Evolutionary conservation across 78 protist genomes (phyloP), one percentile per base, ranked within the genome.

Genomic region (Goniomonas avonlea): DNA sequence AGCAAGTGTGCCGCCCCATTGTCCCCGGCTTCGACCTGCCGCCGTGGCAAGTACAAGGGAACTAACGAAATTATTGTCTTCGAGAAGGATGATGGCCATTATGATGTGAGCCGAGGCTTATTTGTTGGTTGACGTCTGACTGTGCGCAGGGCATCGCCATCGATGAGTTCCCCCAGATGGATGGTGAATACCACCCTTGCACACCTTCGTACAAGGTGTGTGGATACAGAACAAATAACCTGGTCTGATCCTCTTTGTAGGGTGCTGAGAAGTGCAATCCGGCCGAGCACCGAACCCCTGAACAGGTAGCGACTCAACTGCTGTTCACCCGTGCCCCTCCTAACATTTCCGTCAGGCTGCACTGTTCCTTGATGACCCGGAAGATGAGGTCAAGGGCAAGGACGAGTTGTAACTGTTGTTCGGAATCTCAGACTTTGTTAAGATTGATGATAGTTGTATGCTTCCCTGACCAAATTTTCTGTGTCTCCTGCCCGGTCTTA

Each of bases 231-330:
- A 17, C 55, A n/a, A n/a, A n/a, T n/a, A n/a, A n/a, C n/a, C n/a
- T n/a, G n/a, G n/a, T n/a, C n/a, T n/a, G n/a, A n/a, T 8, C 50
- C 13, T 13, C 50, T 13, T 13, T 13, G 25, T 45, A 8, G 66
- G 71, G 71, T 43, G 47, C 71, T 1, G 71, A 63, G 25, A 63
- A 63, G 43, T 63, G 71, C 8, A 63, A 63, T 43, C 71, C 71
- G 23, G 71, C 71, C 4, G 71, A 63, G 71, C 71, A 63, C 43
- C 71, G 71, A 20, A 63, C 71, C 11, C 71, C 71, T n/a, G 71
- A 63, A 43, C 71, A 63, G 71, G 65, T 58, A 17, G 53, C 53
- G 53, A 58, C 65, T 8, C 20, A 58, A 25, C 65, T 58, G 65
- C 13, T 45, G 9, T 17, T 13, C 53, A 17, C 53, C 53, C 13